phyloP scores from a whole-genome alignment of 2,329 filamentous ascomycete genomes.

The Alternaria panax region DNA sequence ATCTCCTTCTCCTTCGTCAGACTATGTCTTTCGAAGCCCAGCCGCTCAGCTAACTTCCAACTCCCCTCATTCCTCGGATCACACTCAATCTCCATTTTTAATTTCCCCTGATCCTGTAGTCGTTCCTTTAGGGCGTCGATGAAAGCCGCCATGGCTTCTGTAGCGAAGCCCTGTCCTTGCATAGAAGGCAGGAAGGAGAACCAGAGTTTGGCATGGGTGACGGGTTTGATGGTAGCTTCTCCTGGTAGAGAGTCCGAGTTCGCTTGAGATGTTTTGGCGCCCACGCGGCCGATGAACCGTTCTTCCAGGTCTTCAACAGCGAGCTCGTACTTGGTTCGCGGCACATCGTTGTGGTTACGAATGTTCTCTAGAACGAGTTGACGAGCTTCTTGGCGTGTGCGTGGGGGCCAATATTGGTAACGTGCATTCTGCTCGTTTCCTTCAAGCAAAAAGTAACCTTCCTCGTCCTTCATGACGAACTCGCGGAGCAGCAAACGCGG shows the following conservation, averaged over 20 bases:
- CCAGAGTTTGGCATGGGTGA: constrained; percentile 36
- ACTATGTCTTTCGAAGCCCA: constrained; percentile 40
- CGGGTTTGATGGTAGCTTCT: constrained; percentile 2
- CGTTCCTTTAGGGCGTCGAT: constrained; percentile 25
- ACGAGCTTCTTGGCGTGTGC: constrained; percentile 31
- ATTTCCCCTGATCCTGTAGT: constrained; percentile 10
- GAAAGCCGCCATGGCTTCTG: constrained; percentile 41
- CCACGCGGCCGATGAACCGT: constrained; percentile 41
- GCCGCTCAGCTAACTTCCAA: constrained; percentile 40
- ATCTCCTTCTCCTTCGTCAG: constrained; percentile 37
- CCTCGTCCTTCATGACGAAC: constrained; percentile 31
- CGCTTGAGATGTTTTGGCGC: constrained; percentile 24
- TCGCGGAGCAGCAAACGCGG: constrained; percentile 38
- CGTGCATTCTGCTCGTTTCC: constrained; percentile 32
- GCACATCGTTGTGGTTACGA: constrained; percentile 16
- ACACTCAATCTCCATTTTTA: constrained; percentile 46
- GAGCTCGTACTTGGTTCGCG: constrained; percentile 38
- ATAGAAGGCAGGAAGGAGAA: constrained; percentile 38
- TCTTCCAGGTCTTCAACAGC: constrained; percentile 30
- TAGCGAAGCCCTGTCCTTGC: constrained; percentile 41
- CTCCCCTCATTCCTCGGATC: constrained; percentile 44
- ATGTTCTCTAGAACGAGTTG: constrained; percentile 31
- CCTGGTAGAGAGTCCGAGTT: constrained; percentile 17
- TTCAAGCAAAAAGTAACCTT: constrained; percentile 35
- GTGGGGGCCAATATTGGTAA: constrained; percentile 38